Percentiles rank a stretch among this genome's conserved stretches.
Conservation (phyloP, 202 grass and related monocot species). For the Brachypodium distachyon region DNA sequence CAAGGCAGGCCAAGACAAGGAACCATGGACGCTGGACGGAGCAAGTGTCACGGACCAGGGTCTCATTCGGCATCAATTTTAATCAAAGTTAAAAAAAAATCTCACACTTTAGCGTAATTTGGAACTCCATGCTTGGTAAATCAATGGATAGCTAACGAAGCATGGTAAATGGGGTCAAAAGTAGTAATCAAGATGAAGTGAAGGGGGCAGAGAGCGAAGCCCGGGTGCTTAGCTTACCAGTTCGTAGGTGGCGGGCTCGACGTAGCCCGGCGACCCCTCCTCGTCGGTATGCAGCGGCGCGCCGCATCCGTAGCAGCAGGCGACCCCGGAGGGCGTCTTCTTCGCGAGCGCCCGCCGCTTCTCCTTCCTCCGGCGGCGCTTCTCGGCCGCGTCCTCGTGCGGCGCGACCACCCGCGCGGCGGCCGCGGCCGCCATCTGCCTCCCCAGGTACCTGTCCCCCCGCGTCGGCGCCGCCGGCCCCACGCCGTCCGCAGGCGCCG, state of each 20-base stretch:
- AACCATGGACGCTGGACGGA: too few species aligned
- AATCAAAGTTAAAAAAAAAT: background rate
- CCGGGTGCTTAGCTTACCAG: slow-evolving; percentile 22
- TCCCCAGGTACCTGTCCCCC: slow-evolving; percentile 58
- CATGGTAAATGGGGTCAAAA: too few species aligned
- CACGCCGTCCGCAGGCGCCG: slow-evolving; percentile 10
- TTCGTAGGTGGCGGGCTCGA: slow-evolving; percentile 53
- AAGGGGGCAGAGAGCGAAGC: background rate
- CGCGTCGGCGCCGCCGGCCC: slow-evolving; percentile 62
- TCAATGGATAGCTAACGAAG: background rate
- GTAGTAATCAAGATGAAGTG: background rate
- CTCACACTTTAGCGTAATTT: too few species aligned
- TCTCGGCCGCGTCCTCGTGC: slow-evolving; percentile 36
- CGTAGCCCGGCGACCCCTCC: slow-evolving; percentile 59
- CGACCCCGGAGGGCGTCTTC: slow-evolving; percentile 27
- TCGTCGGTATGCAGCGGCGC: slow-evolving; percentile 71
- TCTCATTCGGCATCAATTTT: background rate
- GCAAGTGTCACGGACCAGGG: background rate
- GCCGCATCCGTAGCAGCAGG: slow-evolving; percentile 87
- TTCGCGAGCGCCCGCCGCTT: slow-evolving; percentile 35
- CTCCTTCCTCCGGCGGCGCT: slow-evolving; percentile 36
- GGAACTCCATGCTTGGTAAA: background rate
- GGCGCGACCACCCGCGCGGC: slow-evolving; percentile 29
- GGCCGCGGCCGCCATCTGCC: slow-evolving; percentile 38
- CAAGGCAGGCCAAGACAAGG: background rate